Evolutionary conservation across 768 basidiomycete species (phyloP).

Genomic region (Tricholoma flavovirens): DNA sequence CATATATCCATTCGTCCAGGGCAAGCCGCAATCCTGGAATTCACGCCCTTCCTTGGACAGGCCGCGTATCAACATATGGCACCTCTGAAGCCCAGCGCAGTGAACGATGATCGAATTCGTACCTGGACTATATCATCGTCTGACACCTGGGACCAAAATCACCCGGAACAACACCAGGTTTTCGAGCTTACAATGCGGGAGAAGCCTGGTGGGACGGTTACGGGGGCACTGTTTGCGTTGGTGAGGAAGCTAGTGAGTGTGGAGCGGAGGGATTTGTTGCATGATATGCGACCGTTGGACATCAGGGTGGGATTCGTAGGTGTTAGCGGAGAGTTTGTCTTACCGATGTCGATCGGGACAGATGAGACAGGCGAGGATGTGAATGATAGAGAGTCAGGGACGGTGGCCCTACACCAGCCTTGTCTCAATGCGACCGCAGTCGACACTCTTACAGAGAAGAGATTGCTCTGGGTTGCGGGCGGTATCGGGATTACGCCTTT

Average conservation of each 20-base stretch:
- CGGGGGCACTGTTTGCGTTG: conserved; percentile 48
- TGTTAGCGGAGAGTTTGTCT: conserved; percentile 46
- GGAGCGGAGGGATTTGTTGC: conserved; percentile 33
- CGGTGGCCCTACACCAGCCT: conserved; percentile 6
- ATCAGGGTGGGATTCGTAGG: conserved; percentile 45
- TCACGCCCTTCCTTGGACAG: conserved; percentile 43
- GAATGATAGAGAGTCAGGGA: conserved; percentile 7
- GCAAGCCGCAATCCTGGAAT: conserved; percentile 52
- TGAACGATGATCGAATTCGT: conserved; percentile 59
- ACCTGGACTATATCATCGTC: conserved; percentile 57
- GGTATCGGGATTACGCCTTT: conserved; percentile 65
- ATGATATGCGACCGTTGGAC: conserved; percentile 31
- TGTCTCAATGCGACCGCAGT: background rate
- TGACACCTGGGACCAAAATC: conserved; percentile 11
- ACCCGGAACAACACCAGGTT: conserved; percentile 3
- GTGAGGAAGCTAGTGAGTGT: conserved; percentile 34
- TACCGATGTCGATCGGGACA: conserved; percentile 18
- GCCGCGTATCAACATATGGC: conserved; percentile 49
- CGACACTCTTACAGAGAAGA: conserved; percentile 6
- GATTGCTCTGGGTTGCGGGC: conserved; percentile 54
- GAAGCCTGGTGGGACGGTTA: conserved; percentile 49
- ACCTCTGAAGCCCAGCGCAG: conserved; percentile 32
- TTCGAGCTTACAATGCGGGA: conserved; percentile 52
- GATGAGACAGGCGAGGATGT: conserved; percentile 4
- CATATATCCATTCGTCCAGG: conserved; percentile 34